Evolutionary conservation across 2,329 filamentous ascomycete species (phyloP).

Genomic region (Didymellaceae sp.): DNA sequence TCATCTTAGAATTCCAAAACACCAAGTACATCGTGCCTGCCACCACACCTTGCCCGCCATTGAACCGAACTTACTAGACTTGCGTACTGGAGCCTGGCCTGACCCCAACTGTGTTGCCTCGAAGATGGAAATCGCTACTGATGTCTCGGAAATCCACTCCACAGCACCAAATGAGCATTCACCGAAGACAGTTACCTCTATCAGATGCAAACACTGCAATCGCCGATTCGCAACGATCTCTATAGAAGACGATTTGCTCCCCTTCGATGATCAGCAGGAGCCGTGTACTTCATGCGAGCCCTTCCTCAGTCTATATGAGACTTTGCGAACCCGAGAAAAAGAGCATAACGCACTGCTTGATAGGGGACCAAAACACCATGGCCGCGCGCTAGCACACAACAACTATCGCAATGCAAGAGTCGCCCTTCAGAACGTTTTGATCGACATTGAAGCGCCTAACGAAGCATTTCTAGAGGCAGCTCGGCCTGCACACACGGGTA

Average conservation of each 20-base stretch:
- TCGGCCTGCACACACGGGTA: background rate
- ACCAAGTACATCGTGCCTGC: background rate
- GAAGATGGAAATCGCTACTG: background rate
- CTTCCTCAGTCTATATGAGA: slow-evolving; percentile 6
- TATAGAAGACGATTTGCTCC: background rate
- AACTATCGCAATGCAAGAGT: slow-evolving; percentile 7
- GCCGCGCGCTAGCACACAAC: background rate
- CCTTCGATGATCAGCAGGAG: background rate
- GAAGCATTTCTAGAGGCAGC: background rate
- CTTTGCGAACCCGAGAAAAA: background rate
- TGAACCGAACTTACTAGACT: too few relatives aligned
- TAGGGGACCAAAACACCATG: slow-evolving; percentile 12
- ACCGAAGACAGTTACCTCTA: background rate
- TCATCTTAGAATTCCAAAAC: background rate
- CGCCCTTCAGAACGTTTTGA: slow-evolving; percentile 35
- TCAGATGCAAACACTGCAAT: slow-evolving; percentile 12
- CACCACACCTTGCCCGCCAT: background rate
- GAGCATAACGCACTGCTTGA: slow-evolving; percentile 10
- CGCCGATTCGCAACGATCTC: slow-evolving; percentile 1
- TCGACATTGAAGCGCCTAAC: slow-evolving; percentile 25
- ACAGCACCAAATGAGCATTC: background rate
- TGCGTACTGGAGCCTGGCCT: background rate
- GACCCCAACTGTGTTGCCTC: background rate
- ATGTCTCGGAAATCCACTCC: background rate
- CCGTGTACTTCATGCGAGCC: slow-evolving; percentile 6